These are phyloP conservation scores for Calocera viscosa DNA, from an alignment of 768 basidiomycete genomes.

Conservation along the genomic window DNA sequence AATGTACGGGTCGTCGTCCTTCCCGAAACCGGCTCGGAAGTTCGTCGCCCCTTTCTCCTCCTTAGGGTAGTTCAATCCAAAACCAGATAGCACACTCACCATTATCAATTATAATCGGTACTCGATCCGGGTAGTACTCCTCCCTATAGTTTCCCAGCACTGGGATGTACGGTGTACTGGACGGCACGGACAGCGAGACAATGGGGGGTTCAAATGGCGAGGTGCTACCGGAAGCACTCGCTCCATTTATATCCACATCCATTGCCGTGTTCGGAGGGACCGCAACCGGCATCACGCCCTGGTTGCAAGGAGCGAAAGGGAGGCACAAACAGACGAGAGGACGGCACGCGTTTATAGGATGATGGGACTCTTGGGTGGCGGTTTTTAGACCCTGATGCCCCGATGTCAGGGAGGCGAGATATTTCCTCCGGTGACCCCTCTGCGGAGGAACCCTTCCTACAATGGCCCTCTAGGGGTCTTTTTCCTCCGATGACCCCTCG, in stretches of 20 bases:
- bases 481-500: too few relatives aligned
- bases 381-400: too few relatives aligned
- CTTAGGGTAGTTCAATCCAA: too few relatives aligned
- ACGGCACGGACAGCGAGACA: neutral
- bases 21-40: constrained; percentile 74
- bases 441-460: too few relatives aligned
- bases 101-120: constrained; percentile 76
- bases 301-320: too few relatives aligned
- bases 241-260: neutral
- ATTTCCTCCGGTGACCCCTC: too few relatives aligned
- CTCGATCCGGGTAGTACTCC: neutral
- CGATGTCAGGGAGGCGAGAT: too few relatives aligned
- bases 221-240: neutral
- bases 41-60: constrained; percentile 58
- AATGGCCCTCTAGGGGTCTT: too few relatives aligned
- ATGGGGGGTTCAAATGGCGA: neutral
- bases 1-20: constrained; percentile 42
- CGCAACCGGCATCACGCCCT: neutral
- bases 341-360: too few relatives aligned
- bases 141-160: neutral
- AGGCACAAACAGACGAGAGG: too few relatives aligned
- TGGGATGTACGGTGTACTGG: neutral
- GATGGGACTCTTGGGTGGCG: too few relatives aligned
- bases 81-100: constrained; percentile 28
- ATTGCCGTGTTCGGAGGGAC: neutral